phyloP scores from a whole-genome alignment of 768 basidiomycete species.

The Mycena rosella region DNA sequence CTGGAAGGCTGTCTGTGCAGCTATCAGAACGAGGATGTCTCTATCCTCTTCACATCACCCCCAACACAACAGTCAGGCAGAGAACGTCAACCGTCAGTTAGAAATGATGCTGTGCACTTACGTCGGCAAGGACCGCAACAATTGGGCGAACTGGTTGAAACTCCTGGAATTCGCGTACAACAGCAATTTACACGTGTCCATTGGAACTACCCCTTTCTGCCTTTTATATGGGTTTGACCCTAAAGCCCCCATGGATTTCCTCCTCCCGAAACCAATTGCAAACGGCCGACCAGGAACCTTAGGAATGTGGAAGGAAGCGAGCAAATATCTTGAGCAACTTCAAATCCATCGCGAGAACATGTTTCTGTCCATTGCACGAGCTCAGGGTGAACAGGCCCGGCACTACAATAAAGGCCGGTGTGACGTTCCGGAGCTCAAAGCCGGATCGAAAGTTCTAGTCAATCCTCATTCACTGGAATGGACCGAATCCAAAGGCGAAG shows the following conservation, averaged over 20 bases:
- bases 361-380: background rate
- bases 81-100: constrained; percentile 11
- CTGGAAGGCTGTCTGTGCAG: constrained; percentile 3
- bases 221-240: no score
- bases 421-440: background rate
- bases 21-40: background rate
- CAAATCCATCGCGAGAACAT: background rate
- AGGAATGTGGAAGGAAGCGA: background rate
- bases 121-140: background rate
- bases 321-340: background rate
- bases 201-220: no score
- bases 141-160: no score
- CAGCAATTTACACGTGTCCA: no score
- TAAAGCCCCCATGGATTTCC: no score
- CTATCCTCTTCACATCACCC: background rate
- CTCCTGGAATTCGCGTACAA: no score
- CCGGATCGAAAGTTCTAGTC: background rate
- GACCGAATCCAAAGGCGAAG: background rate
- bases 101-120: background rate
- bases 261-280: no score
- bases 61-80: constrained; percentile 3
- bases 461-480: background rate
- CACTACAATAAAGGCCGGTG: background rate
- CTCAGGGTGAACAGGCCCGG: background rate
- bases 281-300: no score